Evolutionary conservation across 805 yeast genomes (phyloP), one percentile per base, ranked within the genome.

Genomic region (Peterozyma toletana): DNA sequence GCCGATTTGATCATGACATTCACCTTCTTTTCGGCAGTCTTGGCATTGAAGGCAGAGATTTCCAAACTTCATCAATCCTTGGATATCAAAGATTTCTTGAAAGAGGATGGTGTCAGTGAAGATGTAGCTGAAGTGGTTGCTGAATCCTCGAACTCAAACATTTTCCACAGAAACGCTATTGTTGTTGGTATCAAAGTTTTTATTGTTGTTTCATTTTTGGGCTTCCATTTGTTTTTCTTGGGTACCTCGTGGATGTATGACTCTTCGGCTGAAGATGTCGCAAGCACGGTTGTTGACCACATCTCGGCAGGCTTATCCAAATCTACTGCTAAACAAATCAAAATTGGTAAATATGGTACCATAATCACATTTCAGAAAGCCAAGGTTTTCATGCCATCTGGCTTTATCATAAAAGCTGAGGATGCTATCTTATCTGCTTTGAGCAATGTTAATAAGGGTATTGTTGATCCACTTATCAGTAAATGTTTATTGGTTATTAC

Each of bases 51-150:
- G 65, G 80, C 91, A 38, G 96, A 93, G 63, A 87, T 91, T 60
- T 80, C 79, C 59, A 72, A 86, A 48, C 93, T 93, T 44, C 87
- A 90, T 63, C 79, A 87, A 51, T 84, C 88, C 39, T 80, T 86
- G 47, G 77, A 79, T 44, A 75, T 89, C 58, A 81, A 83, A 58
- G 80, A 78, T 49, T 88, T 86, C 29, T 70, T 91, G 50, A 93
- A 90, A 67, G 99, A 91, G 60, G 99, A 91, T 57, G 98, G 99
- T 21, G 77, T 91, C 31, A 74, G 85, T 37, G 77, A 79, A 35
- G 61, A 68, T 39, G 84, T 85, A 31, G 96, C 96, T 10, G 80
- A 77, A 50, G 73, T 79, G 34, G 90, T 89, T 33, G 79, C 81
- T 14, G 64, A 58, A 38, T 48, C 59, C 11, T 50, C 50, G 43